Evolutionary conservation across 805 yeast species (phyloP).

Genomic region (Kodamaea sagamina): DNA sequence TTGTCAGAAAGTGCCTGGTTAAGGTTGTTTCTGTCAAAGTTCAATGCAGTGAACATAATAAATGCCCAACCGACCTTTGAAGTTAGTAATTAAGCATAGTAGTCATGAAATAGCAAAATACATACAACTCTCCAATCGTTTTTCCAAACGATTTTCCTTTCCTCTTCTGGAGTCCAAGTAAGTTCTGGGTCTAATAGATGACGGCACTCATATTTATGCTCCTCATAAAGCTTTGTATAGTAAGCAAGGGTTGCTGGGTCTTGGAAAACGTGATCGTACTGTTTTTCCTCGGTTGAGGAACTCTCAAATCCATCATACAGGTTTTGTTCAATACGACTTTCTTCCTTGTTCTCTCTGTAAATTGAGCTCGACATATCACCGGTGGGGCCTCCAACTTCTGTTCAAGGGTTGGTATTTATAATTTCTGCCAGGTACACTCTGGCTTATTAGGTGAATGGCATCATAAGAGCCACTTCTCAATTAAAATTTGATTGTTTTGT

Average conservation of each 20-base stretch:
- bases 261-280: constrained; percentile 13
- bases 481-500: too few relatives aligned
- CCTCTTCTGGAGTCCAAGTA: constrained; percentile 30
- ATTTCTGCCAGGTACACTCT: too few relatives aligned
- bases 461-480: too few relatives aligned
- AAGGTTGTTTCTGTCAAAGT: constrained; percentile 27
- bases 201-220: constrained; percentile 54
- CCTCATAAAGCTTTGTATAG: constrained; percentile 49
- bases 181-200: constrained; percentile 58
- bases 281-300: constrained; percentile 3
- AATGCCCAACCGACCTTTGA: constrained; percentile 20
- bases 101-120: too few relatives aligned
- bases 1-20: constrained; percentile 28
- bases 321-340: not conserved
- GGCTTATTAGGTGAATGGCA: too few relatives aligned
- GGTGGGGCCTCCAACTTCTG: not conserved
- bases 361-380: not conserved
- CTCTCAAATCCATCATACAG: constrained; percentile 5
- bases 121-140: constrained; percentile 27
- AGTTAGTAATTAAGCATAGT: too few relatives aligned
- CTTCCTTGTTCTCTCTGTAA: not conserved
- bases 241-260: constrained; percentile 51
- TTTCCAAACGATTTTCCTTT: constrained; percentile 21
- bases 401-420: not conserved
- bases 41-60: constrained; percentile 25